Evolutionary conservation across 2,329 filamentous ascomycete species (phyloP), one percentile per base, ranked within the genome.

Genomic region (Biscogniauxia mediterranea): DNA sequence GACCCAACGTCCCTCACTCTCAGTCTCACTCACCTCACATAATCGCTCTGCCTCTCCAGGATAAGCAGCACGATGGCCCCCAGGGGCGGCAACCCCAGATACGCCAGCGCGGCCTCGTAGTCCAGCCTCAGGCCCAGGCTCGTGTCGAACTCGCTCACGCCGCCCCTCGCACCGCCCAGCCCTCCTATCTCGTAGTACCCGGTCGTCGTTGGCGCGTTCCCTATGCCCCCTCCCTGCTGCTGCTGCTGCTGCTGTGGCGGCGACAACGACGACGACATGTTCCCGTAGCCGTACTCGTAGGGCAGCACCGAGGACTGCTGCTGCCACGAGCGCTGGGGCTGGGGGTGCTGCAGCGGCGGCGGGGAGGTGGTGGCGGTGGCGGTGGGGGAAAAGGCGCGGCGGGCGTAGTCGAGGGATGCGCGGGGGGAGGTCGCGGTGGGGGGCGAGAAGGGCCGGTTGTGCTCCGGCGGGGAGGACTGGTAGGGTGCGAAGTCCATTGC

Each of bases 401-500:
- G 81, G 56, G 76, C 77, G 76, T 81, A 75, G 74, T 87, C 76
- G 80, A 88, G 77, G 74, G 90, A 85, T 67, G 81, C 76, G 67
- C 80, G 85, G 21, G 85, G 84, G 26, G 83, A 86, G 9, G 73
- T 71, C 66, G 79, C 77, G 59, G 75, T 78, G 11, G 88, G 84
- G 57, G 93, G 92, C 20, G 92, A 96, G 74, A 93, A 84, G 57
- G 90, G 87, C 71, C 94, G 91, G 68, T 88, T 86, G 69, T 89
- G 84, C 79, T 98, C 93, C 9, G 95, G 95, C 17, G 90, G 90
- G 55, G 90, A 90, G 76, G 94, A 94, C 81, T 98, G 95, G 79
- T 98, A 99, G 46, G 95, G 95, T 53, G 95, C 95, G 76, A 98
- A 99, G 80, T 97, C 91, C 91, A 95, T 95, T 59, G 70, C 79